A percentile compares a stretch with the other conserved stretches of the same genome.
These are phyloP conservation scores for Theileria sp. DNA, from an alignment of 169 alveolate genomes.

Conservation along the genomic window DNA sequence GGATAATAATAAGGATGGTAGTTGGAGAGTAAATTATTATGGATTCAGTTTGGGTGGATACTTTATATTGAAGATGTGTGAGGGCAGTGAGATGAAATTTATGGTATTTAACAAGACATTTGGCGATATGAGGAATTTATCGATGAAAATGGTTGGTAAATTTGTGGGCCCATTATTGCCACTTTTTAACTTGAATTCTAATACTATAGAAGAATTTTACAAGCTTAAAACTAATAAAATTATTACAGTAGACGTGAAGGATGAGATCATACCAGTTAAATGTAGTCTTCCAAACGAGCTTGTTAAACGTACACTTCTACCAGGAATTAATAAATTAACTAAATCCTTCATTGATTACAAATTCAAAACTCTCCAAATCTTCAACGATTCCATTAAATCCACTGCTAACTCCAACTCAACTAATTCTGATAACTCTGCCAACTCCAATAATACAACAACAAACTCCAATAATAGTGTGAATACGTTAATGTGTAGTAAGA, in stretches of 20 bases:
- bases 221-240: conserved; percentile 13
- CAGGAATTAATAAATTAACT: conserved; percentile 4
- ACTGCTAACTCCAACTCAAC: background rate
- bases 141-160: background rate
- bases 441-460: background rate
- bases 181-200: conserved; percentile 21
- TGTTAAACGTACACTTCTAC: background rate
- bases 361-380: background rate
- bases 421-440: background rate
- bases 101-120: conserved; percentile 30
- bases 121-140: conserved; percentile 27
- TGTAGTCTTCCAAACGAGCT: conserved; percentile 22
- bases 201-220: conserved; percentile 6
- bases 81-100: background rate
- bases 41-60: conserved; percentile 58
- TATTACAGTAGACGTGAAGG: conserved; percentile 24
- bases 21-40: conserved; percentile 24
- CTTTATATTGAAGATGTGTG: conserved; percentile 19
- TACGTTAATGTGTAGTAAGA: background rate
- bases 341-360: conserved; percentile 17
- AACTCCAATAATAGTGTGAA: background rate
- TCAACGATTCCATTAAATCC: background rate
- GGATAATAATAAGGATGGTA: background rate
- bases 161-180: conserved; percentile 12
- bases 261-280: conserved; percentile 27